Evolutionary conservation across 495 filamentous ascomycete species (phyloP).

Genomic region (Aspergillus haitiensis): DNA sequence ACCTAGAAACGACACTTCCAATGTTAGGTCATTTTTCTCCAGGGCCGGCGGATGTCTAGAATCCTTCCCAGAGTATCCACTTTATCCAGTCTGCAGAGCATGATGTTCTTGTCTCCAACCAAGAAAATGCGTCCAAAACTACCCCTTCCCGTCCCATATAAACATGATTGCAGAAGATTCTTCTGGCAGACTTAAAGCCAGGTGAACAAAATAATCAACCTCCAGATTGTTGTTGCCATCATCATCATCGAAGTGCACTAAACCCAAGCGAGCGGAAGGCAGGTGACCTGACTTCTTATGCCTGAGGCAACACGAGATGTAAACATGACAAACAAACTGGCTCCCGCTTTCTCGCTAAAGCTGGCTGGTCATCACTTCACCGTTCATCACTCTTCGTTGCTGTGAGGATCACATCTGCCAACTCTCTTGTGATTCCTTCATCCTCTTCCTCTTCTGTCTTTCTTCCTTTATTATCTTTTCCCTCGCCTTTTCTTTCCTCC

Average conservation of each 20-base stretch:
- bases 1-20: no score
- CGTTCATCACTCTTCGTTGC: slow-evolving; percentile 29
- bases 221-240: neutral
- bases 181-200: no score
- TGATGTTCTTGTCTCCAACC: neutral
- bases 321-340: slow-evolving; percentile 29
- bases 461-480: slow-evolving; percentile 16
- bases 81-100: neutral
- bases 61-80: slow-evolving; percentile 1
- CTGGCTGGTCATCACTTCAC: slow-evolving; percentile 32
- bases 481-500: slow-evolving; percentile 11
- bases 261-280: neutral
- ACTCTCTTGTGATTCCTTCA: slow-evolving; percentile 25
- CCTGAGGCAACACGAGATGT: slow-evolving; percentile 19
- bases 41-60: neutral
- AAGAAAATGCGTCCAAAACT: neutral
- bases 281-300: slow-evolving; percentile 6
- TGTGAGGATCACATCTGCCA: slow-evolving; percentile 34
- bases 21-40: neutral
- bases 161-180: no score
- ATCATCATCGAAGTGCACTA: neutral
- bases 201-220: no score
- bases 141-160: no score
- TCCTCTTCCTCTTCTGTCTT: slow-evolving; percentile 17
- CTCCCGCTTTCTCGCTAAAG: slow-evolving; percentile 30